Percentiles rank a stretch among this genome's conserved stretches.
phyloP scores from a whole-genome alignment of 208 protist genomes.

The Blastocrithidia nonstop region DNA sequence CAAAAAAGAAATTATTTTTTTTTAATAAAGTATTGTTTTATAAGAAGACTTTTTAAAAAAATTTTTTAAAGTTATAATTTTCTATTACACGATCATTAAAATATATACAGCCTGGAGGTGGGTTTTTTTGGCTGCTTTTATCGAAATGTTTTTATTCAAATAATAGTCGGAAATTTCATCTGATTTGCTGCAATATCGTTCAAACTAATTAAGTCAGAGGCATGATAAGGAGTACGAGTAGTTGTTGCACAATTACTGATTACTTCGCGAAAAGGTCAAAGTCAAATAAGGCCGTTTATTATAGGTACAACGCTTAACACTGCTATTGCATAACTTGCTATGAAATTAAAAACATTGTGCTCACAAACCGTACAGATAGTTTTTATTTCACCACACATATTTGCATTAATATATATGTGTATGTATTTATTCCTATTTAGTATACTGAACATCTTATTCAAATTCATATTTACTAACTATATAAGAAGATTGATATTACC shows the following conservation, averaged over 20 bases:
- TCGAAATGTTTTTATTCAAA: no score
- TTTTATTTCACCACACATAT: not conserved
- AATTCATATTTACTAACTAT: not conserved
- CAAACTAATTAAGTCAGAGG: no score
- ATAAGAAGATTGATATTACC: no score
- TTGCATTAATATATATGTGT: not conserved
- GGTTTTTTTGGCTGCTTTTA: no score
- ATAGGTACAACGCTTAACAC: not conserved
- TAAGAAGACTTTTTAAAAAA: no score
- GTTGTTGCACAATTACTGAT: not conserved
- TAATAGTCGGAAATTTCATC: no score
- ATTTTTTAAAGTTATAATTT: no score
- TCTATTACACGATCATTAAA: no score
- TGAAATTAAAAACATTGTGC: not conserved
- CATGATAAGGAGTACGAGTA: not conserved
- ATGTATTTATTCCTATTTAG: not conserved
- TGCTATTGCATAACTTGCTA: constrained; percentile 1
- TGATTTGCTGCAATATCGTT: no score
- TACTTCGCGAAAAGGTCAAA: constrained; percentile 1
- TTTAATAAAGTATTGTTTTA: no score
- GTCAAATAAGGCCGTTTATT: not conserved
- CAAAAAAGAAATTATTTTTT: no score
- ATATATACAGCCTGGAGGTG: no score
- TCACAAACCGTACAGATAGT: not conserved
- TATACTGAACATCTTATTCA: not conserved